Conservation (phyloP, 225 moss, liverwort and hornwort genomes). For the Bryoerythrophyllum caledonicum region DNA sequence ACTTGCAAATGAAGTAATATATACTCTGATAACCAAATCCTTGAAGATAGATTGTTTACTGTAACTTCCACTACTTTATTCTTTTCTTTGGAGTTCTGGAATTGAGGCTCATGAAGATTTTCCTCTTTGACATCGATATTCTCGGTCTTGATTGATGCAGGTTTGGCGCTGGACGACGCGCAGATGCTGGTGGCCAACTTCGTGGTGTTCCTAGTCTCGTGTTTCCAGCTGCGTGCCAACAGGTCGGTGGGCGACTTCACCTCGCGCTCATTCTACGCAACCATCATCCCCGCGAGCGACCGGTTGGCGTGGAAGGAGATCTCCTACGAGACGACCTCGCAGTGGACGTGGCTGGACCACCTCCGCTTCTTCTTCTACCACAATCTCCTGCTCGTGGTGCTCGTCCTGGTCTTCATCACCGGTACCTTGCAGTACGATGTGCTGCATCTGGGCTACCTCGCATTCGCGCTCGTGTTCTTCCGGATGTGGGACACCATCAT, state of each 20-base stretch:
- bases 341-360: conserved; percentile 55
- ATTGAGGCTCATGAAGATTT: background rate
- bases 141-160: conserved; percentile 25
- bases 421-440: conserved; percentile 51
- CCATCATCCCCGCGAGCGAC: conserved; percentile 35
- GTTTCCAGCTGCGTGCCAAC: conserved; percentile 47
- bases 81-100: background rate
- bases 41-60: no score
- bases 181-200: conserved; percentile 48
- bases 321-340: conserved; percentile 47
- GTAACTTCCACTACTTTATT: background rate
- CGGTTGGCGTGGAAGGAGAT: conserved; percentile 54
- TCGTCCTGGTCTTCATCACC: conserved; percentile 39
- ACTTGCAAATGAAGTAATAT: no score
- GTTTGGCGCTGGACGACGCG: conserved; percentile 39
- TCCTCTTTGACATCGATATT: background rate
- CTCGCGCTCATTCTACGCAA: conserved; percentile 32
- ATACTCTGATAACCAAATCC: no score
- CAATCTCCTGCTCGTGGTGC: conserved; percentile 42
- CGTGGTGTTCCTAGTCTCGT: conserved; percentile 38
- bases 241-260: conserved; percentile 34
- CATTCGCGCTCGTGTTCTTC: conserved; percentile 48
- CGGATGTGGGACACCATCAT: conserved; percentile 50
- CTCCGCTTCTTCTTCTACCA: conserved; percentile 45
- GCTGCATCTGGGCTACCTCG: conserved; percentile 47